A percentile compares a stretch with the other conserved stretches of the same genome.
These are phyloP conservation scores for Pichia sp. DNA, from an alignment of 1,139 yeast species.

Conservation along the genomic window DNA sequence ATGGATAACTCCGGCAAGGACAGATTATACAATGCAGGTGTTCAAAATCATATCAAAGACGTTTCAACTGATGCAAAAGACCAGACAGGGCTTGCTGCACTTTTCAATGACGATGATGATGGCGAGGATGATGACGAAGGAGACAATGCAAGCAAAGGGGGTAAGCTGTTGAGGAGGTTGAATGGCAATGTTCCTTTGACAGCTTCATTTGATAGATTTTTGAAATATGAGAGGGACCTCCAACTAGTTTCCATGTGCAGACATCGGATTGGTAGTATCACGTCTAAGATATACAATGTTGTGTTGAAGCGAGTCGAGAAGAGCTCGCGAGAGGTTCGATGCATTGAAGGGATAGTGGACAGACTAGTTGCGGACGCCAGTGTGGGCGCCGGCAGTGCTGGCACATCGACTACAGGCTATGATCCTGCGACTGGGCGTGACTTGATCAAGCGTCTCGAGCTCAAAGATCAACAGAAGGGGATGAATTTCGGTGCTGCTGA, in stretches of 20 bases:
- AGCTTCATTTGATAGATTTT: conserved; percentile 62
- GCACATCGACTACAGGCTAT: conserved; percentile 29
- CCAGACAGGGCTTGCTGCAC: conserved; percentile 1
- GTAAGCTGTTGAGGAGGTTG: conserved; percentile 30
- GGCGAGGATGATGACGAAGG: conserved; percentile 7
- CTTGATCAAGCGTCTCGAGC: conserved; percentile 20
- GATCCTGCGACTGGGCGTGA: conserved; percentile 27
- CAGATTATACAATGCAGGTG: conserved; percentile 12
- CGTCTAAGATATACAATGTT: conserved; percentile 60
- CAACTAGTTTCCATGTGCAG: conserved; percentile 62
- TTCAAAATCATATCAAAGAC: conserved; percentile 1
- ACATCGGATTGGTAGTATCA: conserved; percentile 64
- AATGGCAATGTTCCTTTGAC: conserved; percentile 51
- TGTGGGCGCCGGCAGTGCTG: conserved; percentile 18
- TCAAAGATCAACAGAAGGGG: conserved; percentile 29
- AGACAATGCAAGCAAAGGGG: neutral
- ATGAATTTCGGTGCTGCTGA: conserved; percentile 49
- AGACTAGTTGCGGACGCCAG: conserved; percentile 25
- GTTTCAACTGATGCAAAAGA: conserved; percentile 5
- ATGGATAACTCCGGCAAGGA: conserved; percentile 29
- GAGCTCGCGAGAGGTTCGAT: conserved; percentile 41
- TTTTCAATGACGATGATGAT: conserved; percentile 21
- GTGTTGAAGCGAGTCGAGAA: conserved; percentile 59
- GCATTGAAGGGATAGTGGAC: conserved; percentile 26
- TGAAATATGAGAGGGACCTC: conserved; percentile 60